Evolutionary conservation across 164 flowering plant genomes (phyloP).

Genomic region (Kingdonia uniflora): DNA sequence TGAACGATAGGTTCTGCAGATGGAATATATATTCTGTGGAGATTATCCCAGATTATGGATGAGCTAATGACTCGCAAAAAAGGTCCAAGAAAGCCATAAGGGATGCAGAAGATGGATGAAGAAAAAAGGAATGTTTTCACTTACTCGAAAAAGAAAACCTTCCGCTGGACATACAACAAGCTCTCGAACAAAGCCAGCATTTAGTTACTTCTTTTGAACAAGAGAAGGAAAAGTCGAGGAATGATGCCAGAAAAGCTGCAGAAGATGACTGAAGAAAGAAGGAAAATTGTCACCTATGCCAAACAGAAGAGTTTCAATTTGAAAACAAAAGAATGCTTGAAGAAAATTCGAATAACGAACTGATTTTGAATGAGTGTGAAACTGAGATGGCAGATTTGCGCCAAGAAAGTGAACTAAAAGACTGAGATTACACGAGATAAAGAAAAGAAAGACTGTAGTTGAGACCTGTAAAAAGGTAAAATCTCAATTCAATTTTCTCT

Average conservation of each 20-base stretch:
- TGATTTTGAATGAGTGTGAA: slow-evolving; percentile 20
- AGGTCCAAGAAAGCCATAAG: slow-evolving; percentile 36
- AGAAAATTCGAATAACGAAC: slow-evolving; percentile 3
- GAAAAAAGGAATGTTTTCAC: slow-evolving; percentile 37
- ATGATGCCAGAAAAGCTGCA: too few species aligned
- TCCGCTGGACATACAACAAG: slow-evolving; percentile 27
- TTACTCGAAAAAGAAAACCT: slow-evolving; percentile 38
- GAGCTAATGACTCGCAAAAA: slow-evolving; percentile 32
- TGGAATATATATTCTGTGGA: slow-evolving; percentile 77
- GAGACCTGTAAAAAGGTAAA: slow-evolving; percentile 44
- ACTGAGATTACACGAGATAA: slow-evolving; percentile 38
- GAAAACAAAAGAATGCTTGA: too few species aligned
- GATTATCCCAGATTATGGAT: slow-evolving; percentile 57
- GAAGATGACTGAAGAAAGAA: too few species aligned
- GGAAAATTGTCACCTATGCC: too few species aligned
- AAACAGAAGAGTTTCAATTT: too few species aligned
- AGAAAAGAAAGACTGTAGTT: slow-evolving; percentile 21
- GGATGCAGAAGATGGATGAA: slow-evolving; percentile 47
- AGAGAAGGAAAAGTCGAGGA: slow-evolving; percentile 23
- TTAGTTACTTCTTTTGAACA: slow-evolving; percentile 24
- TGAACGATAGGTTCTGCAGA: slow-evolving; percentile 77
- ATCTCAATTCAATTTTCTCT: slow-evolving; percentile 51
- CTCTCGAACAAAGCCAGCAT: slow-evolving; percentile 32
- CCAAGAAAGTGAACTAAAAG: slow-evolving; percentile 29
- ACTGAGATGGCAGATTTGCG: slow-evolving; percentile 33